Conservation (phyloP, 257 asterid genomes). For the Solanum chiquidenum region DNA sequence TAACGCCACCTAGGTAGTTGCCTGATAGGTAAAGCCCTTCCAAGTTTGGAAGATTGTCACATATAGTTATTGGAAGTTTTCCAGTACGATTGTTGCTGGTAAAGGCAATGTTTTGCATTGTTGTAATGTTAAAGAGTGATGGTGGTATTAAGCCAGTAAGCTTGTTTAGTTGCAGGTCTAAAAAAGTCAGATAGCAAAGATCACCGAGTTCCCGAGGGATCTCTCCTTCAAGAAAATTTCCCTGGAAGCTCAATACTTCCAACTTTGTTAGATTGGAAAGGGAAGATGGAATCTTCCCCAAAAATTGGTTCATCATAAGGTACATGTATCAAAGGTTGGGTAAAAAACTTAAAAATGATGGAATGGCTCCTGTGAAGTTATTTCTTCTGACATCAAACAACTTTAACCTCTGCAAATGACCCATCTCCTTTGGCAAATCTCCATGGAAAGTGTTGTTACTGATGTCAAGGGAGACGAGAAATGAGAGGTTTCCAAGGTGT, state of each 20-base stretch:
- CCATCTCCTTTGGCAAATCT: not conserved
- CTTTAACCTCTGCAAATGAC: not conserved
- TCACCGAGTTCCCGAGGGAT: not conserved
- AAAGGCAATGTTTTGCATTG: not conserved
- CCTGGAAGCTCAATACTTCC: not conserved
- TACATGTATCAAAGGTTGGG: fast-evolving
- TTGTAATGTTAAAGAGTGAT: not conserved
- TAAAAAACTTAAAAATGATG: not conserved
- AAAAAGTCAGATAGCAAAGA: not conserved
- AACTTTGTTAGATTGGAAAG: not conserved
- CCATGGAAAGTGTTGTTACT: not conserved
- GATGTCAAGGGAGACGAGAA: not conserved
- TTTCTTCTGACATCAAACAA: not conserved
- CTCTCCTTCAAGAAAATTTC: not conserved
- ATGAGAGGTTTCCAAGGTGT: not conserved
- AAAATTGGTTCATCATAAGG: not conserved
- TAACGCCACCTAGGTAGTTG: not conserved
- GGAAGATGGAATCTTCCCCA: not conserved
- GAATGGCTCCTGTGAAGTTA: not conserved
- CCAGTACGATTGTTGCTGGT: not conserved
- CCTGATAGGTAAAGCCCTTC: too few relatives aligned
- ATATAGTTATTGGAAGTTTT: too few relatives aligned
- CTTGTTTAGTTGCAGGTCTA: not conserved
- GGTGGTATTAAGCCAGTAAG: not conserved
- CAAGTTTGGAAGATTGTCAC: too few relatives aligned